A percentile compares a stretch with the other conserved stretches of the same genome.
phyloP scores from a whole-genome alignment of 768 basidiomycete genomes.

The Mycena epipterygia region DNA sequence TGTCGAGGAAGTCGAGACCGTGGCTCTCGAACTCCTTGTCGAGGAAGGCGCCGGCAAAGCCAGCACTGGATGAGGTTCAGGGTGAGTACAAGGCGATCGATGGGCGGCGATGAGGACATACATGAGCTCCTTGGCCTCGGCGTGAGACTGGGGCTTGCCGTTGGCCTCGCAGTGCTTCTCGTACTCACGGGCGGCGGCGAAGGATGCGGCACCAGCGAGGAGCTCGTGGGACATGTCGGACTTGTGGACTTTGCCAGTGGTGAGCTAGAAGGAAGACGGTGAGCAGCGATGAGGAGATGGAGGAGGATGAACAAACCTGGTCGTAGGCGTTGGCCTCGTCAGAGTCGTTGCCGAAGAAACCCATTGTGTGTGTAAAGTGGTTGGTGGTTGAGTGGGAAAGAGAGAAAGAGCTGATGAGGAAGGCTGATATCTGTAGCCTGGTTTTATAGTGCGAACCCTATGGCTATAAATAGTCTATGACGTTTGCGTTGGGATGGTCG shows the following conservation, averaged over 20 bases:
- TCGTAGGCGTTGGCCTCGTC: conserved; percentile 40
- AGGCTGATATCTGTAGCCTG: not conserved
- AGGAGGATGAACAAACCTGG: conserved; percentile 23
- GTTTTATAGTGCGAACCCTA: conserved; percentile 16
- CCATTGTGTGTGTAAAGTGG: conserved; percentile 29
- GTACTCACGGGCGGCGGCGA: conserved; percentile 38
- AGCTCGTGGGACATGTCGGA: conserved; percentile 66
- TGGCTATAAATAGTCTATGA: too few species aligned
- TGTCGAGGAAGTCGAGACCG: conserved; percentile 62
- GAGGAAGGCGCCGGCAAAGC: conserved; percentile 55
- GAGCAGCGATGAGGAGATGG: not conserved
- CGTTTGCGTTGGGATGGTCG: too few species aligned
- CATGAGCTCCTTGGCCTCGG: conserved; percentile 62
- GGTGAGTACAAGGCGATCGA: not conserved
- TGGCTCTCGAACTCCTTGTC: conserved; percentile 63
- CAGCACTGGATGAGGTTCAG: not conserved
- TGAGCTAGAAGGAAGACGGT: conserved; percentile 42
- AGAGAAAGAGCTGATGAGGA: conserved; percentile 5
- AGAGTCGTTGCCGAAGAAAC: conserved; percentile 37
- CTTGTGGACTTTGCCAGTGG: conserved; percentile 54
- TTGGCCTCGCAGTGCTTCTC: conserved; percentile 54
- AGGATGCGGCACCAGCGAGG: conserved; percentile 68
- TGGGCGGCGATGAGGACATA: conserved; percentile 19
- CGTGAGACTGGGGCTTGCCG: conserved; percentile 60
- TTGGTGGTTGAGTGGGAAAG: not conserved